These are phyloP conservation scores for Penicillium goetzii DNA, from an alignment of 495 filamentous ascomycete genomes.

Conservation along the genomic window DNA sequence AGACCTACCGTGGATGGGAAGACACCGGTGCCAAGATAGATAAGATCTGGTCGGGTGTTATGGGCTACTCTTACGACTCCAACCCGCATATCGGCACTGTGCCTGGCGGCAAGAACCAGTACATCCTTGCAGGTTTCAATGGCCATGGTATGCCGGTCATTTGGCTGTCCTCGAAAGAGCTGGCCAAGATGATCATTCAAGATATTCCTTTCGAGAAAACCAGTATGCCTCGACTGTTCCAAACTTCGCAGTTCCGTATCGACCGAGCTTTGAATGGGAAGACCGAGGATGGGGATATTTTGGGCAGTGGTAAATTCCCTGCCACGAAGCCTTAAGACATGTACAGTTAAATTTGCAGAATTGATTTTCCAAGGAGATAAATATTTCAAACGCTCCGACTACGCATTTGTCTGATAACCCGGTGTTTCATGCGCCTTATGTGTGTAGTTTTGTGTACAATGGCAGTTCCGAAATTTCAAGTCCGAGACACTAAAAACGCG, in stretches of 20 bases:
- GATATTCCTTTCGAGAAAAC: constrained; percentile 41
- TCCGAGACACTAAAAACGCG: too few relatives aligned
- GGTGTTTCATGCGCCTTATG: too few relatives aligned
- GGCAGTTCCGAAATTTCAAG: too few relatives aligned
- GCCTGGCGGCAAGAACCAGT: constrained; percentile 46
- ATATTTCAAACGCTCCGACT: neutral
- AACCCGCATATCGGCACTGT: constrained; percentile 54
- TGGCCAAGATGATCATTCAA: constrained; percentile 50
- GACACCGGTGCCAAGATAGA: constrained; percentile 42
- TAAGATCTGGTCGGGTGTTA: constrained; percentile 56
- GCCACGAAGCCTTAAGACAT: constrained; percentile 20
- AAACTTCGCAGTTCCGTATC: constrained; percentile 30
- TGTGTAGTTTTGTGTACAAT: too few relatives aligned
- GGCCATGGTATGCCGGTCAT: constrained; percentile 59
- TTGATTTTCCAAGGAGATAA: neutral
- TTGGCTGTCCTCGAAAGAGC: constrained; percentile 44
- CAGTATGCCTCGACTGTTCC: constrained; percentile 41
- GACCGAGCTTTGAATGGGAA: constrained; percentile 24
- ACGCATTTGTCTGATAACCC: too few relatives aligned
- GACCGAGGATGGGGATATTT: constrained; percentile 26
- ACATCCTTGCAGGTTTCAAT: constrained; percentile 56
- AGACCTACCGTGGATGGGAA: constrained; percentile 48
- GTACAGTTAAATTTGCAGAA: neutral
- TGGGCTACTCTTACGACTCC: constrained; percentile 49
- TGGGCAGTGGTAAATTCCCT: constrained; percentile 21